A percentile compares a stretch with the other conserved stretches of the same genome.
These are phyloP conservation scores for Melaleuca alternifolia DNA, from an alignment of 345 rosid genomes.

Conservation along the genomic window DNA sequence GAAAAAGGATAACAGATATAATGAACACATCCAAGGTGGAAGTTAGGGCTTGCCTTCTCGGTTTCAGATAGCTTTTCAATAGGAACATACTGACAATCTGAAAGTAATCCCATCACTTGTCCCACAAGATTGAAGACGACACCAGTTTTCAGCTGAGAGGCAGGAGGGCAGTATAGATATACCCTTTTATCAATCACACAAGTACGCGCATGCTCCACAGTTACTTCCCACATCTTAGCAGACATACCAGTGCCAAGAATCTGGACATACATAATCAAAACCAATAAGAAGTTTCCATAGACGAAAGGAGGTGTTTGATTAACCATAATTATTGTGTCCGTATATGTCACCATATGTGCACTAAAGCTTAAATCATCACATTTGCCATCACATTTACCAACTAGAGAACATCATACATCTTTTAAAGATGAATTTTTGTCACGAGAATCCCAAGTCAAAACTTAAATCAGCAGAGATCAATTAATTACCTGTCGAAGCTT, in stretches of 20 bases:
- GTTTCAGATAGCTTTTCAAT: slow-evolving; percentile 66
- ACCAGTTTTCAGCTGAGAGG: slow-evolving; percentile 51
- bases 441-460: neutral
- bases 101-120: slow-evolving; percentile 68
- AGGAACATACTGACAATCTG: slow-evolving; percentile 55
- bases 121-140: slow-evolving; percentile 94
- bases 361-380: neutral
- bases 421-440: neutral
- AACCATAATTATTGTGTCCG: neutral
- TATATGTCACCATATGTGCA: neutral
- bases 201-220: slow-evolving; percentile 77
- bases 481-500: slow-evolving; percentile 67
- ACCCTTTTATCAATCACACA: slow-evolving; percentile 67
- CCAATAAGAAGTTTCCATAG: neutral
- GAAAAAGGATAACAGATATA: neutral
- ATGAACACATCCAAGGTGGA: neutral
- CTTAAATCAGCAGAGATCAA: neutral
- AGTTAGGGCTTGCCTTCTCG: slow-evolving; percentile 52
- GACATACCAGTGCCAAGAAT: slow-evolving; percentile 98
- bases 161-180: slow-evolving; percentile 46
- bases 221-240: slow-evolving; percentile 97
- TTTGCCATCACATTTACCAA: neutral
- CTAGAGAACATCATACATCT: neutral
- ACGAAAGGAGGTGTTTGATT: neutral
- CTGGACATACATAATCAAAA: slow-evolving; percentile 27